These are phyloP conservation scores for Aspergillus cristatus DNA, from an alignment of 495 filamentous ascomycete species.

Conservation along the genomic window DNA sequence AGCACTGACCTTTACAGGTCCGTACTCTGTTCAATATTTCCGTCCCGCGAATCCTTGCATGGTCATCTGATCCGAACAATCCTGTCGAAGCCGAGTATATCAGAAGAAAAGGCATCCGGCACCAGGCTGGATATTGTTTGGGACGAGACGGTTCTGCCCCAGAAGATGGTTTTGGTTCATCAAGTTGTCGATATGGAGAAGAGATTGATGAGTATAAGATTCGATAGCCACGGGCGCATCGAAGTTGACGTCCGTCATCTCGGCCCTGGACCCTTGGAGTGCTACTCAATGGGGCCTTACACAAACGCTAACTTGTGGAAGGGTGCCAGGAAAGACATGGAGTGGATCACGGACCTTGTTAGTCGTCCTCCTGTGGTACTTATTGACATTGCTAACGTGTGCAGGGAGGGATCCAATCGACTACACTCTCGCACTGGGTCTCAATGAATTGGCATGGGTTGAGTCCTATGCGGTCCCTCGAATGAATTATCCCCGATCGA, in stretches of 20 bases:
- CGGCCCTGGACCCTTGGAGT: too few relatives aligned
- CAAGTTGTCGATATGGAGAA: constrained; percentile 31
- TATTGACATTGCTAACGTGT: constrained; percentile 5
- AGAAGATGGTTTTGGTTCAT: constrained; percentile 18
- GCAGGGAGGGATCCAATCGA: constrained; percentile 14
- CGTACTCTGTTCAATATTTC: constrained; percentile 24
- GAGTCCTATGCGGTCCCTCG: constrained; percentile 11
- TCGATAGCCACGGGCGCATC: constrained; percentile 29
- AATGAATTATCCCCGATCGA: constrained; percentile 20
- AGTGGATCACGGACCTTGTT: constrained; percentile 27
- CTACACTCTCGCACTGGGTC: constrained; percentile 18
- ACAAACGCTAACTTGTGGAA: constrained; percentile 14
- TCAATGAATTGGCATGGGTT: constrained; percentile 25
- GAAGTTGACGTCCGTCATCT: constrained; percentile 13
- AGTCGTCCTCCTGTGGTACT: background rate
- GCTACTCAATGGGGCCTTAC: constrained; percentile 16
- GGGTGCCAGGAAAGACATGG: constrained; percentile 14
- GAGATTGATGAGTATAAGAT: constrained; percentile 21
- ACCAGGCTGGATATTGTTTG: constrained; percentile 25
- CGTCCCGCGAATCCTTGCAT: constrained; percentile 23
- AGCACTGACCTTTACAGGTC: constrained; percentile 13
- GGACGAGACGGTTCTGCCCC: constrained; percentile 23
- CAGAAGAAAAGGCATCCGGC: constrained; percentile 28
- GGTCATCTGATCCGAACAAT: constrained; percentile 22
- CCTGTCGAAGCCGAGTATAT: constrained; percentile 30